Evolutionary conservation across 73 alveolate genomes (phyloP), one percentile per base, ranked within the genome.

Genomic region (Paramecium tetraurelia): DNA sequence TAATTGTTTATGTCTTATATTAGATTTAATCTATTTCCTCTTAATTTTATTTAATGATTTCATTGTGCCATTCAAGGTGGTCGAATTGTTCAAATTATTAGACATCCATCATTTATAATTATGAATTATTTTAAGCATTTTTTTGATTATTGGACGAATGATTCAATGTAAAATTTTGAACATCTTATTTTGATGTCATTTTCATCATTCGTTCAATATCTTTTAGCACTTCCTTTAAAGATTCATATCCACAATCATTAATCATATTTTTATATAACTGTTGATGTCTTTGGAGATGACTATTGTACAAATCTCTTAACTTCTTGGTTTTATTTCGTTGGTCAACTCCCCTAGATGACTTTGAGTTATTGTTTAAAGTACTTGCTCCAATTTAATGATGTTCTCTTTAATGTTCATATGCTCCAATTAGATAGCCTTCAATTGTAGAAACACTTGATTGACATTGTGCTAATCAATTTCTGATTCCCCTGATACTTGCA

Each of bases 331-430:
- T 77, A 43, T 77, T 77, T 21, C 89, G n/a, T 43, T 77, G 50
- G n/a, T 77, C 89, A 36, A 77, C 89, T 35, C 89, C 72, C 48
- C 68, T 80, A 9, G 77, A 80, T 43, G 24, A 44, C 76, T 80
- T 75, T 31, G 20, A 20, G 33, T 44, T 43, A 80, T 43, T 80
- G 38, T 72, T 12, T 24, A 22, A 75, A n/a, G 46, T 80, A 80
- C 90, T 35, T 80, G 8, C 16, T 80, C 90, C 44, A 77, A 46
- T 77, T 41, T 77, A 20, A 77, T 77, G 72, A 77, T 41, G 14
- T 33, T 40, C 7, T 77, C 89, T 20, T 77, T 77, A 4, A 77
- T 40, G 7, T 12, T 22, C 27, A 46, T 20, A 5, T 20, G 29
- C 21, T 40, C 24, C 11, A 21, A 35, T 22, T 80, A 41, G 24